A percentile compares a stretch with the other conserved stretches of the same genome.
These are phyloP conservation scores for Fusarium sp. DNA, from an alignment of 2,329 filamentous ascomycete species.

Conservation along the genomic window DNA sequence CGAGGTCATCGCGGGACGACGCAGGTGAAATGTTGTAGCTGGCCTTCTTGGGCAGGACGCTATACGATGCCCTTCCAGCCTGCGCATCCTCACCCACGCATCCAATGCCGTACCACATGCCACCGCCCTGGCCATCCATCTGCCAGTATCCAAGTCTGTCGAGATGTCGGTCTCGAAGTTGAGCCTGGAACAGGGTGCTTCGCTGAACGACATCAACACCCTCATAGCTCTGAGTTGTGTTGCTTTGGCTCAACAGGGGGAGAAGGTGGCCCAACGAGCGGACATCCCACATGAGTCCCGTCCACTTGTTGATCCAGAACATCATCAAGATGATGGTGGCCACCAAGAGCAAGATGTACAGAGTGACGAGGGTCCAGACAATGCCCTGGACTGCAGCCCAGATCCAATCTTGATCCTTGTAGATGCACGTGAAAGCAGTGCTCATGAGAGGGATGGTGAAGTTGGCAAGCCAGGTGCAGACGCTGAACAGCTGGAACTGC, in stretches of 20 bases:
- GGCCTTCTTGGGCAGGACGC: constrained; percentile 42
- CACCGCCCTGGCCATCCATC: constrained; percentile 67
- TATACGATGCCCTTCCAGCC: constrained; percentile 36
- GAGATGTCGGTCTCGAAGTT: constrained; percentile 63
- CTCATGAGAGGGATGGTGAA: constrained; percentile 84
- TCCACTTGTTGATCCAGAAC: constrained; percentile 71
- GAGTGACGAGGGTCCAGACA: constrained; percentile 76
- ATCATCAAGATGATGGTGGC: constrained; percentile 62
- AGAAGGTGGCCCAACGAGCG: constrained; percentile 82
- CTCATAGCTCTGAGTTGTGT: constrained; percentile 75
- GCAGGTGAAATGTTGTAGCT: constrained; percentile 47
- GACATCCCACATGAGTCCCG: constrained; percentile 85
- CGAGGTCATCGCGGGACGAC: constrained; percentile 43
- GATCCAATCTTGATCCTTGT: constrained; percentile 68
- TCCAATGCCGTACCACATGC: constrained; percentile 81
- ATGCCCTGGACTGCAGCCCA: constrained; percentile 83
- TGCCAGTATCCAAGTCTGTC: constrained; percentile 89
- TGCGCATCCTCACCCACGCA: constrained; percentile 49
- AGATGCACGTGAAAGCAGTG: constrained; percentile 72
- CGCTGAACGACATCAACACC: constrained; percentile 66
- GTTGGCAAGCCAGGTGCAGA: constrained; percentile 78
- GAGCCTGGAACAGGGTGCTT: constrained; percentile 60
- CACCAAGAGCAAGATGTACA: constrained; percentile 73
- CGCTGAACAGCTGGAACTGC: constrained; percentile 69
- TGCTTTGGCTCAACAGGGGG: constrained; percentile 79